These are phyloP conservation scores for Metschnikowia matae DNA, from an alignment of 805 yeast genomes.

Conservation along the genomic window DNA sequence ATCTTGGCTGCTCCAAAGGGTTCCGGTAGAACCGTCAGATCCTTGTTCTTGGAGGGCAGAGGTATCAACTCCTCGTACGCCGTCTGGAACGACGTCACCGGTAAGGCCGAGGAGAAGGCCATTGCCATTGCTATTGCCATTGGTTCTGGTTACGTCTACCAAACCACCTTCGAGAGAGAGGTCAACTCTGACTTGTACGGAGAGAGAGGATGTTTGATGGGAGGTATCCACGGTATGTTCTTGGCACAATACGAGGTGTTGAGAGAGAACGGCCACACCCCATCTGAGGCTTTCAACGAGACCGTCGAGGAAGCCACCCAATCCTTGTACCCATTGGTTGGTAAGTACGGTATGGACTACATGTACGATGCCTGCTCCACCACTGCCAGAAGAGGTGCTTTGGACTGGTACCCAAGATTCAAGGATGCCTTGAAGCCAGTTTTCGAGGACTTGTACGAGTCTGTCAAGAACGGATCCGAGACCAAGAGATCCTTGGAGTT, in stretches of 20 bases:
- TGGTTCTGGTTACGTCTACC: slow-evolving; percentile 99
- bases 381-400: slow-evolving; percentile 99
- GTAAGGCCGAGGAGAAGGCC: slow-evolving; percentile 99
- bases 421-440: slow-evolving; percentile 98
- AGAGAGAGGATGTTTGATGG: slow-evolving; percentile 99
- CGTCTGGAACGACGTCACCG: slow-evolving; percentile 98
- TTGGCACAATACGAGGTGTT: slow-evolving; percentile 99
- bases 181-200: slow-evolving; percentile 99
- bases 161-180: slow-evolving; percentile 98
- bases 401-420: slow-evolving; percentile 99
- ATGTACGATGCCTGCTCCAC: slow-evolving; percentile 99
- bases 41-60: slow-evolving; percentile 99
- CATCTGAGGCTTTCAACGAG: slow-evolving; percentile 99
- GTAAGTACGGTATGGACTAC: slow-evolving; percentile 99
- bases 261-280: slow-evolving; percentile 99
- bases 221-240: slow-evolving; percentile 99
- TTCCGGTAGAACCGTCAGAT: slow-evolving; percentile 99
- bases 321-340: slow-evolving; percentile 97
- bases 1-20: slow-evolving; percentile 99
- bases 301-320: slow-evolving; percentile 99
- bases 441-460: slow-evolving; percentile 90
- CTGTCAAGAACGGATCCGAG: slow-evolving; percentile 94
- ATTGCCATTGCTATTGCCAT: slow-evolving; percentile 98
- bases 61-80: slow-evolving; percentile 99
- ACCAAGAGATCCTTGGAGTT: slow-evolving; percentile 97